Evolutionary conservation across 2,329 filamentous ascomycete genomes (phyloP), one percentile per base, ranked within the genome.

Genomic region (Verticillium albo-atrum): DNA sequence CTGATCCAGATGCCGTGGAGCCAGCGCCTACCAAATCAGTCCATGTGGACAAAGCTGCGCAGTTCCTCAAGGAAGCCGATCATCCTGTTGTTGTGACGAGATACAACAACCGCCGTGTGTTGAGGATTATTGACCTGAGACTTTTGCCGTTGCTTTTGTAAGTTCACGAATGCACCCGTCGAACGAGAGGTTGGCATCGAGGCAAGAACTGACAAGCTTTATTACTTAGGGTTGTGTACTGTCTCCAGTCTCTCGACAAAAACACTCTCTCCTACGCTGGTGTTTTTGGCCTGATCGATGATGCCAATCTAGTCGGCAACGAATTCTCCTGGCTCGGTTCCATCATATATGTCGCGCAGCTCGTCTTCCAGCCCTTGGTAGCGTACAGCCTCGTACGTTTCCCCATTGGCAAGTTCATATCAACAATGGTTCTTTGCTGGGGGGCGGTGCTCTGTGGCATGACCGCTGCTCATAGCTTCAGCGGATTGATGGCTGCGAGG

Each of bases 271-370:
- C 63, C 12, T 89, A 79, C 78, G 84, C 84, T 0, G 82, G 82
- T n/a, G 85, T 89, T 65, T 88, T 89, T 78, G 83, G 82, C 15
- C 77, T 89, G 35, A 75, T 77, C 0, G 68, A 78, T 12, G 83
- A 87, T 65, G 77, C 81, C 0, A 63, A 75, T n/a, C 71, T 87
- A 4, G 65, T 71, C 0, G 75, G 73, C 32, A 63, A 71, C 20
- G 70, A 90, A 74, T 92, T 87, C 69, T 83, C 81, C 27, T 92
- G 89, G 89, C 77, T 92, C 0, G 72, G 73, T 9, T 74, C 73
- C 1, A 68, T 76, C 28, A 66, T 77, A 15, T 77, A 77, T 64
- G 62, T 77, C 15, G 74, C 74, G 1, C 65, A 68, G 52, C 65
- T 70, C 17, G 60, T 68, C 30, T 61, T 63, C 52, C 66, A 70